Evolutionary conservation across 306 rosid species (phyloP).

Genomic region (Dryas drummondii): DNA sequence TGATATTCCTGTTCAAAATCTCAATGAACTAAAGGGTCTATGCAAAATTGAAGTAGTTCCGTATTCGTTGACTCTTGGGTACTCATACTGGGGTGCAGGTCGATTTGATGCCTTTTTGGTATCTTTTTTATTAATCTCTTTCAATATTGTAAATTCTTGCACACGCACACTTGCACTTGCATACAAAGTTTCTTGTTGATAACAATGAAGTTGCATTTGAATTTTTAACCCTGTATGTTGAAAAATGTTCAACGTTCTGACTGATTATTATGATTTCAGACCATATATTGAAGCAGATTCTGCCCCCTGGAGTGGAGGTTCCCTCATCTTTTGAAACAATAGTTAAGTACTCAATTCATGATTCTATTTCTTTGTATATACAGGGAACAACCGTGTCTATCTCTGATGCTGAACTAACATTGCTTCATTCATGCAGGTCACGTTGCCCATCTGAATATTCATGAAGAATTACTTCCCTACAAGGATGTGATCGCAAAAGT

Average conservation of each 20-base stretch:
- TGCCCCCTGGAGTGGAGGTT: slow-evolving; percentile 77
- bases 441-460: slow-evolving; percentile 89
- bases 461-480: slow-evolving; percentile 75
- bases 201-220: neutral
- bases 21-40: slow-evolving; percentile 58
- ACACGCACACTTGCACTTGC: neutral
- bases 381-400: neutral
- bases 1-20: slow-evolving; percentile 59
- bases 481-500: slow-evolving; percentile 92
- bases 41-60: slow-evolving; percentile 81
- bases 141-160: too few species aligned
- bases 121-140: neutral
- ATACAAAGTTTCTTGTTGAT: neutral
- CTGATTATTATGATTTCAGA: slow-evolving; percentile 46
- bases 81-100: slow-evolving; percentile 96
- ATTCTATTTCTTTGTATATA: neutral
- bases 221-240: slow-evolving; percentile 2
- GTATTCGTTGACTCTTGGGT: slow-evolving; percentile 72
- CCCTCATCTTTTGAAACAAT: slow-evolving; percentile 96
- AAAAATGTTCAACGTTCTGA: slow-evolving; percentile 10
- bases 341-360: slow-evolving; percentile 64
- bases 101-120: slow-evolving; percentile 26
- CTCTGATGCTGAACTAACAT: slow-evolving; percentile 34
- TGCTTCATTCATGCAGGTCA: slow-evolving; percentile 66
- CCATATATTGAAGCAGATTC: slow-evolving; percentile 82